A percentile compares a stretch with the other conserved stretches of the same genome.
These are phyloP conservation scores for Hamigera avellanea DNA, from an alignment of 495 filamentous ascomycete genomes.

Conservation along the genomic window DNA sequence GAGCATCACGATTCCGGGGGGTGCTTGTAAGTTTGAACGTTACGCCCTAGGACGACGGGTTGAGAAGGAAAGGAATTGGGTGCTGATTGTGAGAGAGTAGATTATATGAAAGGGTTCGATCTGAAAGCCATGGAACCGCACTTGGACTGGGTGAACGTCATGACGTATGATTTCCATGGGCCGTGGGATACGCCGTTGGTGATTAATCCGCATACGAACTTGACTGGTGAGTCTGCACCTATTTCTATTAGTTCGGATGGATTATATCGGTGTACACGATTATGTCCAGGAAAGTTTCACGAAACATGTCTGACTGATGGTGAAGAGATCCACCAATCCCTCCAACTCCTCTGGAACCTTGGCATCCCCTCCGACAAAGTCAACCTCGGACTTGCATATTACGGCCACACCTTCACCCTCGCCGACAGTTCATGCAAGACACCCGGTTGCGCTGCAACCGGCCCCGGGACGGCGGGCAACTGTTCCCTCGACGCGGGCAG, in stretches of 20 bases:
- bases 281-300: too few species aligned
- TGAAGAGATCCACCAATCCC: slow-evolving; percentile 35
- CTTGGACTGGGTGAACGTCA: slow-evolving; percentile 42
- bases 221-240: slow-evolving; percentile 18
- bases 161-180: slow-evolving; percentile 35
- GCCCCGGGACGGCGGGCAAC: slow-evolving; percentile 10
- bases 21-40: neutral
- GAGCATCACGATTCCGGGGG: slow-evolving; percentile 5
- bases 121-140: slow-evolving; percentile 17
- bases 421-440: slow-evolving; percentile 12
- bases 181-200: slow-evolving; percentile 12
- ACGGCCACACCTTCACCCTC: slow-evolving; percentile 30
- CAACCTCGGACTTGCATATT: slow-evolving; percentile 34
- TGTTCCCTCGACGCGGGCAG: slow-evolving; percentile 15
- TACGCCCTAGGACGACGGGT: too few species aligned
- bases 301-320: too few species aligned
- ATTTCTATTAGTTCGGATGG: neutral
- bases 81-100: neutral
- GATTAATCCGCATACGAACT: slow-evolving; percentile 35
- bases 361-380: slow-evolving; percentile 31
- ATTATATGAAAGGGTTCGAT: slow-evolving; percentile 36
- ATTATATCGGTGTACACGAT: too few species aligned
- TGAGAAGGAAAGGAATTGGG: too few species aligned
- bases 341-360: slow-evolving; percentile 21
- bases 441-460: slow-evolving; percentile 14